These are phyloP conservation scores for Extremus antarcticus DNA, from an alignment of 495 filamentous ascomycete species.

Conservation along the genomic window DNA sequence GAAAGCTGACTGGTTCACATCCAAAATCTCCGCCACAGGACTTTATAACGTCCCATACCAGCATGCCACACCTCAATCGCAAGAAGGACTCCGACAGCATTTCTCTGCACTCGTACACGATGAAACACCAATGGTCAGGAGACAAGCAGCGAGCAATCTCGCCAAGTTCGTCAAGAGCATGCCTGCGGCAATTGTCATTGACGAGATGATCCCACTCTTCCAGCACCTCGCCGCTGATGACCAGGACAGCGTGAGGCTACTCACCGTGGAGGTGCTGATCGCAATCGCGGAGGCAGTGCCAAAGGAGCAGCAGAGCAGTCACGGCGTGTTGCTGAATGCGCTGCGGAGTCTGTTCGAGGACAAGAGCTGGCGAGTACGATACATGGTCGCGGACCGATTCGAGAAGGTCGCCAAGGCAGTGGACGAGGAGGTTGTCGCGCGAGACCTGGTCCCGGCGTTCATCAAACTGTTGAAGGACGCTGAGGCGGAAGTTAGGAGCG, in stretches of 20 bases:
- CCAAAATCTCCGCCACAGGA: slow-evolving; percentile 94
- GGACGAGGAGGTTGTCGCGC: slow-evolving; percentile 86
- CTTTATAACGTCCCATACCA: slow-evolving; percentile 87
- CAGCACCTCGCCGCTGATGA: slow-evolving; percentile 92
- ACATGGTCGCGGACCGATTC: slow-evolving; percentile 98
- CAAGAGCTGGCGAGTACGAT: slow-evolving; percentile 97
- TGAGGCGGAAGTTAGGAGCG: slow-evolving; percentile 94
- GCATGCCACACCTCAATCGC: slow-evolving; percentile 70
- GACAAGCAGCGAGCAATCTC: slow-evolving; percentile 90
- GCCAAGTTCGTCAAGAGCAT: slow-evolving; percentile 97
- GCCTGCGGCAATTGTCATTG: slow-evolving; percentile 78
- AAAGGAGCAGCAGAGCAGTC: slow-evolving; percentile 94
- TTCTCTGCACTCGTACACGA: slow-evolving; percentile 91
- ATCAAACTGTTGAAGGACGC: slow-evolving; percentile 95
- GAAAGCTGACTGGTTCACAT: slow-evolving; percentile 99
- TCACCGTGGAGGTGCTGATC: slow-evolving; percentile 94
- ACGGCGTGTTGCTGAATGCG: slow-evolving; percentile 81
- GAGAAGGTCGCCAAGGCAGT: slow-evolving; percentile 99
- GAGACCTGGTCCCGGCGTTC: slow-evolving; percentile 92
- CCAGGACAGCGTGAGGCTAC: slow-evolving; percentile 89
- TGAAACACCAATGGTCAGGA: slow-evolving; percentile 96
- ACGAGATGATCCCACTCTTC: slow-evolving; percentile 98
- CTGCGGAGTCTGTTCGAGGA: slow-evolving; percentile 90
- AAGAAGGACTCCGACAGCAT: slow-evolving; percentile 80
- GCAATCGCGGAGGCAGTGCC: slow-evolving; percentile 94